phyloP scores from a whole-genome alignment of 2,329 filamentous ascomycete species.

The Biscogniauxia mediterranea region DNA sequence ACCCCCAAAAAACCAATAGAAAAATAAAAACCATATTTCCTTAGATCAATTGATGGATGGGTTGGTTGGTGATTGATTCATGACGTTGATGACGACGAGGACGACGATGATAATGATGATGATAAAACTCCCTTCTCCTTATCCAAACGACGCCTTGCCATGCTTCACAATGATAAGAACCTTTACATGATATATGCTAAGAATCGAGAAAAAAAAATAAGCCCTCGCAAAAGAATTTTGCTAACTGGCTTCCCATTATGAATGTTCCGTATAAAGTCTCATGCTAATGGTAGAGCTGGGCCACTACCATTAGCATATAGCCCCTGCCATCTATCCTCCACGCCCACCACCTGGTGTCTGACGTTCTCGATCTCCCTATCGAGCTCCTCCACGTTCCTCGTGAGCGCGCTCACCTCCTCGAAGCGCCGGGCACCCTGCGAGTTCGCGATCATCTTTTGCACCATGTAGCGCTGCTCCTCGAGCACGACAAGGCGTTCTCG shows the following conservation, averaged over 20 bases:
- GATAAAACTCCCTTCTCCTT: not conserved
- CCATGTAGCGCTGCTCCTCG: constrained; percentile 88
- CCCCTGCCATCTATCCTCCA: constrained; percentile 61
- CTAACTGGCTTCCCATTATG: not conserved
- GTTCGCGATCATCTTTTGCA: constrained; percentile 78
- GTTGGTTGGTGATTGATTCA: no score
- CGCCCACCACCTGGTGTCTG: constrained; percentile 60
- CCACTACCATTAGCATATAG: constrained; percentile 40
- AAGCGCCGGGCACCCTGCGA: constrained; percentile 76
- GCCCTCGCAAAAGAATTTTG: not conserved
- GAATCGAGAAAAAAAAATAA: no score
- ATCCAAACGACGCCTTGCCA: constrained; percentile 26
- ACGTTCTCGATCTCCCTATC: constrained; percentile 72
- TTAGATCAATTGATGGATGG: no score
- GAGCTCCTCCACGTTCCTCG: constrained; percentile 78
- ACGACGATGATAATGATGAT: no score
- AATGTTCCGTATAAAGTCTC: no score
- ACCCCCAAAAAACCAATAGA: no score
- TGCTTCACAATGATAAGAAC: constrained; percentile 15
- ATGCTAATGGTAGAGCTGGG: no score
- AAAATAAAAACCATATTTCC: no score
- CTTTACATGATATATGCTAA: not conserved
- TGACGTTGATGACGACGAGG: no score
- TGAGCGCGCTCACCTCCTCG: constrained; percentile 80
- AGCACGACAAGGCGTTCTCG: constrained; percentile 78